Conservation (phyloP, 148 eudicot species). For the Cornus florida region DNA sequence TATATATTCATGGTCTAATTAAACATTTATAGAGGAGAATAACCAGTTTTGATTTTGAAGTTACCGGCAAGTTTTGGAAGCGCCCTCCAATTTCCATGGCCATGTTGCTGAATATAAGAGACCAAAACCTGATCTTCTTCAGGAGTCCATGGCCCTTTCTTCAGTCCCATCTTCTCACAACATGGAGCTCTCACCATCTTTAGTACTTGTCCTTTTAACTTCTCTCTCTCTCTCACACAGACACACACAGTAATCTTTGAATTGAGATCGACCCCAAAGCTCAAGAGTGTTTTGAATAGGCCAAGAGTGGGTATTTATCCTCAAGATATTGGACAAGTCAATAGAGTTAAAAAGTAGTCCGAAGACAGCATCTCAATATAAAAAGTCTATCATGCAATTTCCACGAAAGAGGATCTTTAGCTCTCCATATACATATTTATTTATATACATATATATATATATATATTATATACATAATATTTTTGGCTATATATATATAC, state of each 20-base stretch:
- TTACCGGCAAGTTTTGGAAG: slow-evolving; percentile 67
- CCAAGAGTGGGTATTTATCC: slow-evolving; percentile 5
- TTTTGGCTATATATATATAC: too few species aligned
- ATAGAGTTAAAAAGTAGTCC: neutral
- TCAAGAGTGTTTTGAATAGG: neutral
- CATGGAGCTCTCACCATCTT: slow-evolving; percentile 74
- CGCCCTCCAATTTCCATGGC: slow-evolving; percentile 70
- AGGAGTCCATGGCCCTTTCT: slow-evolving; percentile 66
- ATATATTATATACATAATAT: too few species aligned
- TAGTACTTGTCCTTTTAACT: neutral
- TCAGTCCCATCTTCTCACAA: slow-evolving; percentile 64
- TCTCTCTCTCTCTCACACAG: slow-evolving; percentile 1
- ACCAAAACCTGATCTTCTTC: slow-evolving; percentile 62
- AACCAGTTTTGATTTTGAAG: neutral
- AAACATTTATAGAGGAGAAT: too few species aligned
- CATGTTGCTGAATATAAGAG: slow-evolving; percentile 44
- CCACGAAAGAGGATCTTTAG: slow-evolving; percentile 9
- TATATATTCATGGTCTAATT: neutral
- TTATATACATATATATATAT: too few species aligned
- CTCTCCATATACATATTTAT: neutral
- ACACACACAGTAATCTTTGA: neutral
- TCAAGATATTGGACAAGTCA: neutral
- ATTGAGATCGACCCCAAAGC: slow-evolving; percentile 1
- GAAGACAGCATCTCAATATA: neutral
- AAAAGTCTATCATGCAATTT: slow-evolving; percentile 6